Conservation (phyloP, 2,329 filamentous ascomycete genomes). For the Fusarium brevicatenulatum region DNA sequence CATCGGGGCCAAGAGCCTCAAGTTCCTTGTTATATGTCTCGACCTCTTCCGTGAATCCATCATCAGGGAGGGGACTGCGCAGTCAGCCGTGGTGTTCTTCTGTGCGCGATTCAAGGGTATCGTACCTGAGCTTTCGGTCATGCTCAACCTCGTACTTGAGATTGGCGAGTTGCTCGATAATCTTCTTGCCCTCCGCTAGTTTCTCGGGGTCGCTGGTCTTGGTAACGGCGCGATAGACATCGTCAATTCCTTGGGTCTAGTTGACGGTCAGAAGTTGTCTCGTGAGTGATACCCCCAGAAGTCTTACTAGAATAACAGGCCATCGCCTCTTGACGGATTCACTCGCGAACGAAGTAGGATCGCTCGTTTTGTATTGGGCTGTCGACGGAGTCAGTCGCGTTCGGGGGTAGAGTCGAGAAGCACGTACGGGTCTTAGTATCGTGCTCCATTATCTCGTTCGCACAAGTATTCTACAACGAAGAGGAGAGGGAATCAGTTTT, state of each 20-base stretch:
- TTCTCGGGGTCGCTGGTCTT: constrained; percentile 70
- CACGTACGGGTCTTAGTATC: constrained; percentile 77
- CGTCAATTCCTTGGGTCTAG: constrained; percentile 91
- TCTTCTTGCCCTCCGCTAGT: constrained; percentile 82
- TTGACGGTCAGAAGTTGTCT: not conserved
- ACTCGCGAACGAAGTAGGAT: constrained; percentile 87
- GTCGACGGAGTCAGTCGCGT: constrained; percentile 30
- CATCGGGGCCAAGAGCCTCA: constrained; percentile 70
- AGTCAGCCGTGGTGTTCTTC: not conserved
- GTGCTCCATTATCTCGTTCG: constrained; percentile 64
- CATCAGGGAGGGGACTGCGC: constrained; percentile 75
- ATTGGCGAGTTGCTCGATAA: constrained; percentile 79
- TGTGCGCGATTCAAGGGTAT: not conserved
- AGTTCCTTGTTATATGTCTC: constrained; percentile 87
- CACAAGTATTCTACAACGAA: not conserved
- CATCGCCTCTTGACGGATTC: constrained; percentile 87
- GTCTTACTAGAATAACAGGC: constrained; percentile 87
- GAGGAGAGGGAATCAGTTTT: not conserved
- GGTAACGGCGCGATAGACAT: constrained; percentile 81
- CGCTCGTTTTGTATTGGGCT: constrained; percentile 83
- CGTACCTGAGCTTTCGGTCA: constrained; percentile 80
- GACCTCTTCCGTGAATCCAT: constrained; percentile 83
- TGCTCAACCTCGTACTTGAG: constrained; percentile 98
- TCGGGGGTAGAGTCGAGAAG: not conserved
- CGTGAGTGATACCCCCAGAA: not conserved